A percentile compares a stretch with the other conserved stretches of the same genome.
These are phyloP conservation scores for Talaromyces sp. DNA, from an alignment of 2,329 filamentous ascomycete genomes.

Conservation along the genomic window DNA sequence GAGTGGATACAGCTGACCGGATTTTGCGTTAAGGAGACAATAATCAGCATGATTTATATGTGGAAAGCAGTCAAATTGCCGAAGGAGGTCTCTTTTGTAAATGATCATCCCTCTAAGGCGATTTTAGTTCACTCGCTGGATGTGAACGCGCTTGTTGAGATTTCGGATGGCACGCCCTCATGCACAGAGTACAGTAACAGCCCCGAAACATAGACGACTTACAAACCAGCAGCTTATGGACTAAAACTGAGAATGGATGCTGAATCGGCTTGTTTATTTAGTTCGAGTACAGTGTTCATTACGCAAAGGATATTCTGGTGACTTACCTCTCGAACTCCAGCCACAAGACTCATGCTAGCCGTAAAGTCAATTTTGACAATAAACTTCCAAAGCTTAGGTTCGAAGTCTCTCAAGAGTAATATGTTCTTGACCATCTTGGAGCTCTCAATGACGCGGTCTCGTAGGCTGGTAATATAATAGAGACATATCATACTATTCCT, in stretches of 20 bases:
- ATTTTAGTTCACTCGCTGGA: not conserved
- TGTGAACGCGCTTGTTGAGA: not conserved
- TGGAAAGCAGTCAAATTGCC: slow-evolving; percentile 12
- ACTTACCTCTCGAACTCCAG: not conserved
- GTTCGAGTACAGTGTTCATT: not conserved
- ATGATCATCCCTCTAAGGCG: not conserved
- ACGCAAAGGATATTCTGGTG: not conserved
- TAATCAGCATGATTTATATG: slow-evolving; percentile 55
- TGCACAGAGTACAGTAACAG: not conserved
- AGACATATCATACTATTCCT: not conserved
- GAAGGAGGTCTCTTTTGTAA: not conserved
- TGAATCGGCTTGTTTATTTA: not conserved
- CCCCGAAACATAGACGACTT: not conserved
- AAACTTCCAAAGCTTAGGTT: not conserved
- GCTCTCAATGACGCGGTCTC: not conserved
- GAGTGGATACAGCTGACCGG: slow-evolving; percentile 57
- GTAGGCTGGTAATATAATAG: not conserved
- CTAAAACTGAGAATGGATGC: not conserved
- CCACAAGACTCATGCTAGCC: not conserved
- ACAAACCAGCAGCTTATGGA: not conserved
- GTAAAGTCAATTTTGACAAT: not conserved
- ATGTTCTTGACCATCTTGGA: not conserved
- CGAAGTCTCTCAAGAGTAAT: not conserved
- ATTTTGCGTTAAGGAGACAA: slow-evolving; percentile 55
- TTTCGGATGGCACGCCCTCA: not conserved